Base-by-base conservation (phyloP, 164 flowering plant genomes). In the Vitis riparia region DNA sequence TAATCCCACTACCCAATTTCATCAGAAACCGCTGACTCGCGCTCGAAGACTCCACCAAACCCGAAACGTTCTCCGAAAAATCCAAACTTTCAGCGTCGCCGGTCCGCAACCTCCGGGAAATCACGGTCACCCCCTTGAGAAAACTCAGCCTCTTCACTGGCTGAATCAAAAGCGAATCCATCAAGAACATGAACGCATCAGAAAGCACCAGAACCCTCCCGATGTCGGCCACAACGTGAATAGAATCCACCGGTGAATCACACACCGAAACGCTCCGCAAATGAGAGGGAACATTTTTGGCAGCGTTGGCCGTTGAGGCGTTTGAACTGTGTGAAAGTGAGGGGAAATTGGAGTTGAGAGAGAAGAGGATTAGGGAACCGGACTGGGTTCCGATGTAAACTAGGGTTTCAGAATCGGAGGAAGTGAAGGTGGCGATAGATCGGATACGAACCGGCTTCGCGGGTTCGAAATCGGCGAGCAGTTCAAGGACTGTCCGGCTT, bases 371-470 rank as follows among this genome's bases (percentile, higher is more conserved):
- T 17, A 94, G 75, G 29, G 74, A 64, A 2, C 97, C 98, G 53
- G 82, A 74, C 4, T 73, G 71, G 16, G 92, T 88, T 29, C 97
- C 98, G 65, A 80, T 60, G 80, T 85, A 87, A 61, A 92, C 69
- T 63, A 87, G 82, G 78, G 87, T 78, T 75, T 87, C 78, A 59
- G 87, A 73, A 73, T 81, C 73, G 70, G 92, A 78, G 71, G 72
- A 17, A 0, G 84, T 52, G 65, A 77, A 76, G 66, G 87, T 15
- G 3, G 94, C 84, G 32, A 87, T 53, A 50, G 86, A 81, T 49
- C 69, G 76, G 75, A 85, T 53, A 4, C 16, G 65, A 64, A 5
- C 47, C 27, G 70, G 2, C 75, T 59, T 23, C 1, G 27, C 74
- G 23, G n/a, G 66, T 65, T 87, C 86, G 77, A 87, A 86, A 61